phyloP scores from a whole-genome alignment of 1,284 basidiomycete species.

The Fomitopsis schrenkii region DNA sequence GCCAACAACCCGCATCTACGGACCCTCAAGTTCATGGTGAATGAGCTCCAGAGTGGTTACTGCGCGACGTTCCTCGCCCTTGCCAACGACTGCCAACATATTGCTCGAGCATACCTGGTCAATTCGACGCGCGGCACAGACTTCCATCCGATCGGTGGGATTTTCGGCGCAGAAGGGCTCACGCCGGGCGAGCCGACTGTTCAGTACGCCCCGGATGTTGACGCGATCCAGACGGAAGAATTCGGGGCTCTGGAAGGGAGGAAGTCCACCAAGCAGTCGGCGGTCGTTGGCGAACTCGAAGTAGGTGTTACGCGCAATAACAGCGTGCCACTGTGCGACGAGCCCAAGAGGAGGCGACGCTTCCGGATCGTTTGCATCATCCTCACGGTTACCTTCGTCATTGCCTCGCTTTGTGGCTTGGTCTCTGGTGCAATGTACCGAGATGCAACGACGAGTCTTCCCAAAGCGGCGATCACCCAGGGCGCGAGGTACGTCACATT shows the following conservation, averaged over 20 bases:
- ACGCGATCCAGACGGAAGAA: not conserved
- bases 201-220: not conserved
- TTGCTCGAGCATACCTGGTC: conserved; percentile 28
- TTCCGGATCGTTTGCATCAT: not conserved
- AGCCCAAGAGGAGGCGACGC: not conserved
- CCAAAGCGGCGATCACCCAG: conserved; percentile 16
- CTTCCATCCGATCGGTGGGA: not conserved
- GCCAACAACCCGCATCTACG: conserved; percentile 17
- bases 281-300: not conserved
- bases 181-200: not conserved
- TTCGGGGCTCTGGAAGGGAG: not conserved
- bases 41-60: conserved; percentile 28
- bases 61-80: conserved; percentile 26
- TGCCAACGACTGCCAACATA: conserved; percentile 17
- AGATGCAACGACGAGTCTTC: conserved; percentile 12
- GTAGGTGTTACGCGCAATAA: not conserved
- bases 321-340: not conserved
- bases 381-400: not conserved
- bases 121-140: conserved; percentile 16
- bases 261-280: not conserved
- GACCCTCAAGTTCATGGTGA: conserved; percentile 19
- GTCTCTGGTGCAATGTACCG: conserved; percentile 23
- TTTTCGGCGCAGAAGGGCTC: not conserved
- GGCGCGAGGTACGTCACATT: conserved; percentile 13
- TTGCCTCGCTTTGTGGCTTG: conserved; percentile 19